Conservation (phyloP, 768 basidiomycete species). For the Leccinum rimulosum region DNA sequence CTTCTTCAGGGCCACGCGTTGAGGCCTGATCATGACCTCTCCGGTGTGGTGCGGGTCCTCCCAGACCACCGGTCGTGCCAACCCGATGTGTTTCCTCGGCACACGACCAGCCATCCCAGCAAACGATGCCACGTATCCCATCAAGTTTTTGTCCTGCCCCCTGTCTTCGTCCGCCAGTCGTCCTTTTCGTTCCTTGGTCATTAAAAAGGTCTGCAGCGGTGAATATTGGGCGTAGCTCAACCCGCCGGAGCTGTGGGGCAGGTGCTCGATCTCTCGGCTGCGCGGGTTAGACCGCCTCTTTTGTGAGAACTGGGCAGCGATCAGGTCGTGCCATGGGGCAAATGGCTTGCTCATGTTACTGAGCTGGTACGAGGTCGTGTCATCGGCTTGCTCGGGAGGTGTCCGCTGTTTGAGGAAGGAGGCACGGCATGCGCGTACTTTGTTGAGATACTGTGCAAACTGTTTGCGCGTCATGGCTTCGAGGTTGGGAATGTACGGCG, state of each 20-base stretch:
- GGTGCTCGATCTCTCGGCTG: conserved; percentile 49
- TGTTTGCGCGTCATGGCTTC: conserved; percentile 56
- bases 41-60: conserved; percentile 30
- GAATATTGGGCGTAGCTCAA: conserved; percentile 59
- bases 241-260: conserved; percentile 63
- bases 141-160: conserved; percentile 8
- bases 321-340: conserved; percentile 26
- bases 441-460: conserved; percentile 59
- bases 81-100: conserved; percentile 16
- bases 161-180: conserved; percentile 44
- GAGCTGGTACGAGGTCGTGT: conserved; percentile 29
- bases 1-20: conserved; percentile 27
- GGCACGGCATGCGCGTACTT: conserved; percentile 54
- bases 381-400: conserved; percentile 14
- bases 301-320: conserved; percentile 21
- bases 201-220: conserved; percentile 50
- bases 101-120: conserved; percentile 30
- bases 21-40: conserved; percentile 30
- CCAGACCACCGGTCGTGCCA: conserved; percentile 23
- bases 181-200: conserved; percentile 54
- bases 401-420: conserved; percentile 48
- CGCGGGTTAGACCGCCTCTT: conserved; percentile 23
- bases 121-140: conserved; percentile 30
- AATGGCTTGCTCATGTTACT: conserved; percentile 17
- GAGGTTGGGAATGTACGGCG: conserved; percentile 47